Conservation (phyloP, 805 yeast species). For the Schwanniomyces sp. region DNA sequence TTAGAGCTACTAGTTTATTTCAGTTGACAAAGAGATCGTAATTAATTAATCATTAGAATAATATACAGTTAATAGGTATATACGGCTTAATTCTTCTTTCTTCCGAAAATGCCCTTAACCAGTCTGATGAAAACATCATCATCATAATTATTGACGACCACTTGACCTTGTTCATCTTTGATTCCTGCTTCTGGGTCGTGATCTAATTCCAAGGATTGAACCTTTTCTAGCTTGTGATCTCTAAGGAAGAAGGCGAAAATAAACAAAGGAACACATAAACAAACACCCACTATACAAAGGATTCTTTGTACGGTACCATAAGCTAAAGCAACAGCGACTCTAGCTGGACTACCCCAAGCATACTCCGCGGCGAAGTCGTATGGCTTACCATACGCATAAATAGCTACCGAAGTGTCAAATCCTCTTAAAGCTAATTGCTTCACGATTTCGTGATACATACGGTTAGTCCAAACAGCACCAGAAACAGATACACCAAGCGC, state of each 20-base stretch:
- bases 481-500: conserved; percentile 64
- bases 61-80: too few relatives aligned
- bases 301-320: conserved; percentile 61
- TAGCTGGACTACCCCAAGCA: conserved; percentile 63
- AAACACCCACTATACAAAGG: conserved; percentile 54
- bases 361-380: conserved; percentile 45
- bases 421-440: conserved; percentile 25
- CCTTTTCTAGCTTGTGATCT: conserved; percentile 35
- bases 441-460: conserved; percentile 45
- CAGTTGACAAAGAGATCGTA: too few relatives aligned
- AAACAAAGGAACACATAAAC: conserved; percentile 55
- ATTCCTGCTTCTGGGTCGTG: conserved; percentile 15
- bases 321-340: conserved; percentile 56
- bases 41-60: too few relatives aligned
- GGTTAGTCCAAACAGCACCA: conserved; percentile 72
- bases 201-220: conserved; percentile 10
- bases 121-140: conserved; percentile 17
- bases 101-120: conserved; percentile 10
- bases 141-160: conserved; percentile 23
- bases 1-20: too few relatives aligned
- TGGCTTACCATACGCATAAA: conserved; percentile 42
- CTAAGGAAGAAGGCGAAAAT: conserved; percentile 48
- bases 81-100: conserved; percentile 1
- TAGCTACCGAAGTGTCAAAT: conserved; percentile 26
- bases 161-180: conserved; percentile 13